These are phyloP conservation scores for Parathielavia appendiculata DNA, from an alignment of 495 filamentous ascomycete species.

Conservation along the genomic window DNA sequence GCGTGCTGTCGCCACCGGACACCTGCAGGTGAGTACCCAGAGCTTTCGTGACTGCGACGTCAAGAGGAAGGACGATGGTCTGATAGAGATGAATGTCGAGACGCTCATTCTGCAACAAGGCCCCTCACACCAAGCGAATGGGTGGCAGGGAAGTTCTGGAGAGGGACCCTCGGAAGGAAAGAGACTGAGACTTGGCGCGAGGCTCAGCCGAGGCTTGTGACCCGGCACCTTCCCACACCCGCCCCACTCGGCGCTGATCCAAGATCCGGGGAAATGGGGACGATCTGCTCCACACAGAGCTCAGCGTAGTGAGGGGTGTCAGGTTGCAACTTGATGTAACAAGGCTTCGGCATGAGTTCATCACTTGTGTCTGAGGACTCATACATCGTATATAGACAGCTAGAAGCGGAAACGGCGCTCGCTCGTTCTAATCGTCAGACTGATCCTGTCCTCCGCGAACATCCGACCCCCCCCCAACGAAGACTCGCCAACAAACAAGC, in stretches of 20 bases:
- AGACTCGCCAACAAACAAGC: too few relatives aligned
- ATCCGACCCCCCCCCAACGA: not conserved
- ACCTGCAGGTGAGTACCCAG: not conserved
- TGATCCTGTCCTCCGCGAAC: not conserved
- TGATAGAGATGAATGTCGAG: not conserved
- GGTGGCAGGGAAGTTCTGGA: not conserved
- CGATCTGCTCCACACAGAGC: not conserved
- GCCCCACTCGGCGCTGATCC: conserved; percentile 12
- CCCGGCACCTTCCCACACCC: not conserved
- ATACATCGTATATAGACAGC: not conserved
- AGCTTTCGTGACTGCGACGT: too few relatives aligned
- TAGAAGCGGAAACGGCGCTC: not conserved
- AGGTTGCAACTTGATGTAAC: not conserved
- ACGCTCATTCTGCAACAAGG: not conserved
- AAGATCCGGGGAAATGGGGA: conserved; percentile 13
- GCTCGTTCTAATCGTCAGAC: not conserved
- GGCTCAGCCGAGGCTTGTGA: conserved; percentile 14
- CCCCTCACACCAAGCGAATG: not conserved
- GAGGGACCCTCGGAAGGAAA: not conserved
- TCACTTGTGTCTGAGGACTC: not conserved
- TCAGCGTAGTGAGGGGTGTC: not conserved
- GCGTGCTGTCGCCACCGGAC: not conserved
- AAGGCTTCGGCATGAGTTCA: not conserved
- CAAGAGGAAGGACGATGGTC: not conserved
- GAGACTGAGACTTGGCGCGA: not conserved